phyloP scores from a whole-genome alignment of 225 moss, liverwort and hornwort species.

The Pseudisothecium myosuroides region DNA sequence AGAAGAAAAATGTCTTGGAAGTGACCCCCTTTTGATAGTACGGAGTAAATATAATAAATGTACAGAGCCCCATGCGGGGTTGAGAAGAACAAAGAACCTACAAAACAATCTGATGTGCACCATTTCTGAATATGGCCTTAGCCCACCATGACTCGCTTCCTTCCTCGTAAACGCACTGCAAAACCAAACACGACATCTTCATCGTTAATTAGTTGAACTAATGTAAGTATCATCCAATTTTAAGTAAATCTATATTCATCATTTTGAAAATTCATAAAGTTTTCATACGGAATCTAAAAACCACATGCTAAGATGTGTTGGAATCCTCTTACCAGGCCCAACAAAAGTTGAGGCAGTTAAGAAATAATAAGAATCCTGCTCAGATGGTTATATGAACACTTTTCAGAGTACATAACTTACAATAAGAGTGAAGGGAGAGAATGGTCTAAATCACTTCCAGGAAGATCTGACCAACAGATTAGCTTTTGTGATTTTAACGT shows the following conservation, averaged over 20 bases:
- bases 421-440: background rate
- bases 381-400: background rate
- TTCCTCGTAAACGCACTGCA: constrained; percentile 43
- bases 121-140: background rate
- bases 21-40: background rate
- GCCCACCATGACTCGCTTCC: constrained; percentile 57
- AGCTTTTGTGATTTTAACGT: background rate
- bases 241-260: background rate
- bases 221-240: background rate
- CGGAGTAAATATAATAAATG: background rate
- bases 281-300: no score
- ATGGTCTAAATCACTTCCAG: background rate
- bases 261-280: background rate
- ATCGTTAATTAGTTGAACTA: background rate
- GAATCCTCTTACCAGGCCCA: background rate
- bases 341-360: background rate
- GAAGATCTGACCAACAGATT: background rate
- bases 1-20: background rate
- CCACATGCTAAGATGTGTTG: background rate
- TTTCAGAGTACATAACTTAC: background rate
- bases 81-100: background rate
- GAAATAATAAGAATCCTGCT: background rate
- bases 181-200: background rate
- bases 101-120: background rate
- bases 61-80: background rate